Evolutionary conservation across 768 basidiomycete genomes (phyloP), one percentile per base, ranked within the genome.

Genomic region (Amanita phalloides): DNA sequence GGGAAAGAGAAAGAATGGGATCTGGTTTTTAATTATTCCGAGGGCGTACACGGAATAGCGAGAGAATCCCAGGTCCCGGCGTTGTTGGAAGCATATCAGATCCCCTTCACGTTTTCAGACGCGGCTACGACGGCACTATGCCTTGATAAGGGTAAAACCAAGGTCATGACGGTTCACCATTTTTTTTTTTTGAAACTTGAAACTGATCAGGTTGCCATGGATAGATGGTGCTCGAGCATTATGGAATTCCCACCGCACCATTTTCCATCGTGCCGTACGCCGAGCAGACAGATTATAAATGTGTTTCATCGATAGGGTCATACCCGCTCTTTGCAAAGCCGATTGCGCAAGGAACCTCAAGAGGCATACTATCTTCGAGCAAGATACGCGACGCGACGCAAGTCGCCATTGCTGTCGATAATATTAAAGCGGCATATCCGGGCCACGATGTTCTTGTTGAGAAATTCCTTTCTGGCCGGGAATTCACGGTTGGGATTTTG

Each of bases 241-340:
- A 60, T 21, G 54, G 54, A 35, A 53, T 62, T 26, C 56, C 59
- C 28, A 60, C 61, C 5, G 53, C 61, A 11, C 59, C 61, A 1
- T 62, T 60, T 41, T 57, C 51, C 6, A 56, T 57, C 38, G 49
- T 62, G 26, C 60, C 58, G 11, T 23, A 14, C 14, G 20, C 4
- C 41, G 43, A 44, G 5, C 13, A 14, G 21, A 6, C 23, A 6
- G 26, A 26, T 25, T 11, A 3, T 30, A 26, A 44, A 6, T 11
- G 6, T 6, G 11, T 14, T 51, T 54, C 8, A 25, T 51, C 61
- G 23, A 50, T 61, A 26, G 33, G 54, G 2, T 17, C 50, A 1
- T 62, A 60, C 26, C 62, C 62, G 2, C 52, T 64, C 26, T 64
- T 64, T 32, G 55, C 58, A 10, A 64, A 64, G 41, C 62, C 60